A percentile compares a stretch with the other conserved stretches of the same genome.
Evolutionary conservation across 768 basidiomycete species (phyloP).

Genomic region (Boletus eberwhitei): DNA sequence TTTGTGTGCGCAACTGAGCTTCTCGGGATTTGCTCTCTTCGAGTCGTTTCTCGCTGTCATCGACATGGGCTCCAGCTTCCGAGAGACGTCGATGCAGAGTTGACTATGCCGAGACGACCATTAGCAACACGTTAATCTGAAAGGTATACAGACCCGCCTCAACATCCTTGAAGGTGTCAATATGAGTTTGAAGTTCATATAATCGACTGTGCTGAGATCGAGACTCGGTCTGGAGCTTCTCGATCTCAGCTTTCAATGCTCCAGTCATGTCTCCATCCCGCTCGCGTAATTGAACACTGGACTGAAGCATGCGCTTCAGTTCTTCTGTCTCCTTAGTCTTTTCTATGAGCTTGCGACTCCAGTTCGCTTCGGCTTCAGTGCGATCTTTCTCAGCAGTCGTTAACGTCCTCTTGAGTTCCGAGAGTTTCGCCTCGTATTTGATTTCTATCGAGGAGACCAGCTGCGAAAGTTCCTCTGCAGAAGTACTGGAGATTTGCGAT

Average conservation of each 20-base stretch:
- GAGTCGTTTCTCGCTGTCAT: constrained; percentile 58
- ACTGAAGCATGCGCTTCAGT: constrained; percentile 56
- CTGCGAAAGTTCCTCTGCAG: constrained; percentile 66
- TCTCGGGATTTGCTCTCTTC: constrained; percentile 75
- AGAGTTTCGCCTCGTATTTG: constrained; percentile 72
- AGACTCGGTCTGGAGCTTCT: constrained; percentile 46
- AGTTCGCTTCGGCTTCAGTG: constrained; percentile 82
- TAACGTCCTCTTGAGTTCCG: constrained; percentile 67
- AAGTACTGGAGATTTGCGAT: constrained; percentile 40
- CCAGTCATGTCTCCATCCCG: constrained; percentile 50
- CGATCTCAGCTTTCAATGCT: constrained; percentile 54
- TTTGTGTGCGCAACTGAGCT: constrained; percentile 63
- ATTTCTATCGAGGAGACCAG: constrained; percentile 70
- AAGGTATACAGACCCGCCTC: constrained; percentile 50
- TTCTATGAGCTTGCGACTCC: constrained; percentile 80
- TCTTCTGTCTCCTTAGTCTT: constrained; percentile 77
- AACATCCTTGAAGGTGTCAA: constrained; percentile 48
- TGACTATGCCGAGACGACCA: constrained; percentile 34
- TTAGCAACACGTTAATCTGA: background rate
- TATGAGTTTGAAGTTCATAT: constrained; percentile 50
- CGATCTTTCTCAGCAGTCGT: constrained; percentile 74
- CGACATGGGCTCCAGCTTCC: constrained; percentile 48
- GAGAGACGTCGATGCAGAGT: constrained; percentile 42
- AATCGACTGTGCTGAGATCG: constrained; percentile 49
- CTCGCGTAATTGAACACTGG: constrained; percentile 56